Conservation (phyloP, 805 yeast genomes). For the Diddensiella transvaalensis region DNA sequence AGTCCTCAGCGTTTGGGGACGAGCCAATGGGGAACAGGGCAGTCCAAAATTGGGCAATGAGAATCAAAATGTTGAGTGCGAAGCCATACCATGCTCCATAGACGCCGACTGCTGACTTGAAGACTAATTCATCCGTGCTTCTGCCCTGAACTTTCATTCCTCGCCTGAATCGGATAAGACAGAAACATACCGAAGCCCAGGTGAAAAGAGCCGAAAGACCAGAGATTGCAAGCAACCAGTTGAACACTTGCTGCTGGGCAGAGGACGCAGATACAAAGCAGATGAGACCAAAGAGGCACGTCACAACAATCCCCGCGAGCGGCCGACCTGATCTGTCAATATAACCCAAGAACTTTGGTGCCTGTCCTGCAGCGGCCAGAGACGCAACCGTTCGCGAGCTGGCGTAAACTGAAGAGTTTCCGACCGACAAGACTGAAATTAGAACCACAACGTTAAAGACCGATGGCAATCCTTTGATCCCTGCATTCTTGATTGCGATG, state of each 20-base stretch:
- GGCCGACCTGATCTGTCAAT: constrained; percentile 75
- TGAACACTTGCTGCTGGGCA: constrained; percentile 55
- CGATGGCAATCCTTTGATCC: constrained; percentile 61
- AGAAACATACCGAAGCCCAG: constrained; percentile 71
- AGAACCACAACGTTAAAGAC: constrained; percentile 65
- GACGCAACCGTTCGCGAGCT: constrained; percentile 65
- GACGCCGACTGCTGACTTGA: constrained; percentile 63
- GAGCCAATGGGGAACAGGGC: constrained; percentile 67
- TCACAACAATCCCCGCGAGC: constrained; percentile 51
- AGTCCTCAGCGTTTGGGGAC: constrained; percentile 36
- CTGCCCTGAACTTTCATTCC: constrained; percentile 65
- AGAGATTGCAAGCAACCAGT: constrained; percentile 73
- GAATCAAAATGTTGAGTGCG: constrained; percentile 52
- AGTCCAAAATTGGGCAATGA: constrained; percentile 78
- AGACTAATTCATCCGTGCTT: constrained; percentile 62
- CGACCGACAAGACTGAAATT: constrained; percentile 63
- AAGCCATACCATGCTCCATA: constrained; percentile 65
- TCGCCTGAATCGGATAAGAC: constrained; percentile 64
- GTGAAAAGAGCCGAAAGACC: constrained; percentile 75
- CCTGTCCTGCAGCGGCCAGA: constrained; percentile 56
- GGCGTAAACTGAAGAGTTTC: constrained; percentile 62
- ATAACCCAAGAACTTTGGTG: constrained; percentile 56
- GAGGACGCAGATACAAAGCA: constrained; percentile 58
- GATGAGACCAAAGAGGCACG: constrained; percentile 46
- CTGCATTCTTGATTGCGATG: constrained; percentile 61